phyloP scores from a whole-genome alignment of 805 yeast species.

The Starmerella etchellsii region DNA sequence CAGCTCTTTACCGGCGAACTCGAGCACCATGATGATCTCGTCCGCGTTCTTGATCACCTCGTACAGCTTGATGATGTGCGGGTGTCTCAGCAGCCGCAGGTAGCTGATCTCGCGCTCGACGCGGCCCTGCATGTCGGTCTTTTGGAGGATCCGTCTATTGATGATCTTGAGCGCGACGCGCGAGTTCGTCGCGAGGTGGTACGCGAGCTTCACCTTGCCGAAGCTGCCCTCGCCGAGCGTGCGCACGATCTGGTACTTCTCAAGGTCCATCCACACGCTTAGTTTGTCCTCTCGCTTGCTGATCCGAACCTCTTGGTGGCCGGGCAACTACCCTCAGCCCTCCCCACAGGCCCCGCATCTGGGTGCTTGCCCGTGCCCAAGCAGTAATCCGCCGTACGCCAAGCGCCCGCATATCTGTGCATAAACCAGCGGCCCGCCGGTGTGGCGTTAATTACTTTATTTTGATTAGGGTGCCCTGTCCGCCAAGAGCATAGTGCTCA shows the following conservation, averaged over 20 bases:
- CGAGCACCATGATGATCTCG: slow-evolving; percentile 94
- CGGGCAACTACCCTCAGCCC: no score
- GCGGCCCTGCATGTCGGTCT: slow-evolving; percentile 93
- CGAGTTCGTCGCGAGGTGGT: slow-evolving; percentile 81
- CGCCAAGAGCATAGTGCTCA: no score
- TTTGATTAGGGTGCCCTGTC: no score
- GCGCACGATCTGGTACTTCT: slow-evolving; percentile 84
- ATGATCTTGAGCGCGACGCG: slow-evolving; percentile 87
- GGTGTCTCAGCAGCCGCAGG: slow-evolving; percentile 76
- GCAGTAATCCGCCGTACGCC: no score
- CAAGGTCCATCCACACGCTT: no score
- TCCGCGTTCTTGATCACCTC: slow-evolving; percentile 92
- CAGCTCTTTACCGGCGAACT: slow-evolving; percentile 90
- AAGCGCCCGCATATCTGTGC: no score
- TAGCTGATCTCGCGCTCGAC: slow-evolving; percentile 90
- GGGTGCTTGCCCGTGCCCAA: no score
- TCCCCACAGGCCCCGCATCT: no score
- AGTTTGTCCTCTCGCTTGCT: no score
- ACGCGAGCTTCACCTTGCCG: slow-evolving; percentile 88
- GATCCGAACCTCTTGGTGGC: no score
- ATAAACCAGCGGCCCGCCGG: no score
- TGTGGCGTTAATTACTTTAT: no score
- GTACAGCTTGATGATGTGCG: slow-evolving; percentile 87
- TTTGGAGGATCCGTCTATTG: slow-evolving; percentile 81
- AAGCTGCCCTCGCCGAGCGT: slow-evolving; percentile 94